Percentiles rank a stretch among this genome's conserved stretches.
Evolutionary conservation across 305 asterid species (phyloP).

Genomic region (Fraxinus latifolia): DNA sequence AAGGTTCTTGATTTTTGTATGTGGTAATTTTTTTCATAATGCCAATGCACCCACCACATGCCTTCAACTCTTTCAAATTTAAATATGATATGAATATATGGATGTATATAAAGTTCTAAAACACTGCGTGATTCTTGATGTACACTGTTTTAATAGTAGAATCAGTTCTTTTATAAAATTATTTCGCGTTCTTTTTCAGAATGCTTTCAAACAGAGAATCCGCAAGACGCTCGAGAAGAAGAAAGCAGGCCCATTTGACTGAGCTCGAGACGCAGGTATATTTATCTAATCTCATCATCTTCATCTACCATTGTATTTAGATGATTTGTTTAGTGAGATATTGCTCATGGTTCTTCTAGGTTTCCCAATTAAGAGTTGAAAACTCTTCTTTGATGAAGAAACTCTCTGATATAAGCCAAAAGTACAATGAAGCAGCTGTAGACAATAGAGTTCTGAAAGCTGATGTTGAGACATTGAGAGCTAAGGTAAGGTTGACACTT

Average conservation of each 20-base stretch:
- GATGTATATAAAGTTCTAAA: not conserved
- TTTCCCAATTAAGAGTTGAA: conserved; percentile 72
- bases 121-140: not conserved
- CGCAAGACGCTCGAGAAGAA: conserved; percentile 95
- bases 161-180: not conserved
- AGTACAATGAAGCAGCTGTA: conserved; percentile 91
- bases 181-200: conserved; percentile 41
- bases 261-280: conserved; percentile 91
- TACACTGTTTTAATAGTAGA: not conserved
- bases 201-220: conserved; percentile 99
- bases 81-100: not conserved
- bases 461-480: conserved; percentile 90
- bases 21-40: not conserved
- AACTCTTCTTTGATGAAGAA: conserved; percentile 90
- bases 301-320: conserved; percentile 6
- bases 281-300: conserved; percentile 11
- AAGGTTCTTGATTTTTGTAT: not conserved
- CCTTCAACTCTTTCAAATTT: not conserved
- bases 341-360: conserved; percentile 42
- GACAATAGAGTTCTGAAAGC: conserved; percentile 93
- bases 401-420: conserved; percentile 76
- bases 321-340: conserved; percentile 15
- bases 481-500: conserved; percentile 51
- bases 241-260: conserved; percentile 95
- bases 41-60: not conserved